Conservation (phyloP, 108 stramenopile species). For the Discostella pseudostelligera region DNA sequence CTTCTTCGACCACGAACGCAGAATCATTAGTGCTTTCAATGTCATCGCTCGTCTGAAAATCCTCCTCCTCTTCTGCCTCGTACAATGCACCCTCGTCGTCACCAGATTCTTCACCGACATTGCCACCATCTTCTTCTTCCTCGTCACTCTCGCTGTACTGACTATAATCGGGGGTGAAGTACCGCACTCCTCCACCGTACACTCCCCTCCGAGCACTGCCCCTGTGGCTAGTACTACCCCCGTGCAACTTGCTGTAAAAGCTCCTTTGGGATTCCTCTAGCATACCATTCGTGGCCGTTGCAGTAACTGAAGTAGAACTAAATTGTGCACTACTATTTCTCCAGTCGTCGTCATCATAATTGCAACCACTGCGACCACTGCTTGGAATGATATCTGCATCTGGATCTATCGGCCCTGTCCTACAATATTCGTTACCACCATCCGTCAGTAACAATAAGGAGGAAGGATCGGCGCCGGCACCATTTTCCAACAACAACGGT, state of each 20-base stretch:
- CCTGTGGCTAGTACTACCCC: neutral
- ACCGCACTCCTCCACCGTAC: slow-evolving; percentile 34
- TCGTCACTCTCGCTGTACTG: slow-evolving; percentile 15
- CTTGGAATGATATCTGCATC: neutral
- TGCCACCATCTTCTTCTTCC: slow-evolving; percentile 3
- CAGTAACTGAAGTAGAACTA: no score
- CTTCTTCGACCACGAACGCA: slow-evolving; percentile 15
- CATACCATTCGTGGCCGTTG: no score
- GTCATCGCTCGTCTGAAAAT: no score
- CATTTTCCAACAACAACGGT: slow-evolving; percentile 6
- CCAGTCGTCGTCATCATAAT: neutral
- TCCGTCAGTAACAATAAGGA: neutral
- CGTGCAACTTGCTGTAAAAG: slow-evolving; percentile 15
- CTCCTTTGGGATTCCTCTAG: slow-evolving; percentile 7
- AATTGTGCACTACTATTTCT: neutral
- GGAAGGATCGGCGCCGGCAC: no score
- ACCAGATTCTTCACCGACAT: slow-evolving; percentile 7
- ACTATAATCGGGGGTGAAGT: slow-evolving; percentile 28
- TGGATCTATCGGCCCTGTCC: neutral
- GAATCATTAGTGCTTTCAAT: no score
- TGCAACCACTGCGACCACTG: no score
- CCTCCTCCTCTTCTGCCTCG: slow-evolving; percentile 13
- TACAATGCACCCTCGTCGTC: slow-evolving; percentile 1
- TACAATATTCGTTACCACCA: neutral
- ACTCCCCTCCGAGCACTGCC: slow-evolving; percentile 17